Base-by-base conservation (phyloP, 1,284 basidiomycete species). In the Fomes fomentarius region DNA sequence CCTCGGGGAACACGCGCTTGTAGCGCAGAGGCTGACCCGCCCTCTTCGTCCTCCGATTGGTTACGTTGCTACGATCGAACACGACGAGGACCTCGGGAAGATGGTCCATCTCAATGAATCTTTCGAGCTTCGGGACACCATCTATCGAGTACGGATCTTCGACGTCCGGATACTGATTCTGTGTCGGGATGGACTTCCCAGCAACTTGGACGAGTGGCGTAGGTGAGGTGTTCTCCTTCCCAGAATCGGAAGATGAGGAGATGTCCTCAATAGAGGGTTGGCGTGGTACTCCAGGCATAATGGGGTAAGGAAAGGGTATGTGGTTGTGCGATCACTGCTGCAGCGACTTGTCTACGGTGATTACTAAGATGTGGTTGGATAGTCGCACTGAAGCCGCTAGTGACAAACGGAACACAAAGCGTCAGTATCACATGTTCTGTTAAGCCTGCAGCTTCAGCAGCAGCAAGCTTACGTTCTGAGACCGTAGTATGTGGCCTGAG, bases 21-120 rank as follows among this genome's bases (percentile, higher is more conserved):
- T 68, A 67, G n/a, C 38, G 17, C 12, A 51, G 45, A 14, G 38
- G 17, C 35, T 44, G 40, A 17, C 34, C 12, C 10, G 19, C 4
- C 15, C 30, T 6, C 22, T 42, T n/a, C 2, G 48, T 15, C 22
- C 40, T 28, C 15, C 30, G 41, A 34, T 44, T 37, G 33, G 54
- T 51, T 33, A 41, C 31, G 25, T 50, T 51, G 35, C 47, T 42
- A 9, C 56, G 52, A 52, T 69, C 66, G 53, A 66, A 57, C 19
- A 72, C 70, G 24, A 67, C 38, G 26, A 73, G 62, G 24, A 57
- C 33, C 22, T 71, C 68, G 10, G 71, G 71, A 42, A 72, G 66
- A 42, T 54, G 62, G n/a, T 64, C 52, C n/a, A 48, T 28, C 7
- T 65, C 62, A 38, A 73, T 65, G 48, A 65, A 62, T 26, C 66